phyloP scores from a whole-genome alignment of 768 basidiomycete species.

The Dentipellis sp. region DNA sequence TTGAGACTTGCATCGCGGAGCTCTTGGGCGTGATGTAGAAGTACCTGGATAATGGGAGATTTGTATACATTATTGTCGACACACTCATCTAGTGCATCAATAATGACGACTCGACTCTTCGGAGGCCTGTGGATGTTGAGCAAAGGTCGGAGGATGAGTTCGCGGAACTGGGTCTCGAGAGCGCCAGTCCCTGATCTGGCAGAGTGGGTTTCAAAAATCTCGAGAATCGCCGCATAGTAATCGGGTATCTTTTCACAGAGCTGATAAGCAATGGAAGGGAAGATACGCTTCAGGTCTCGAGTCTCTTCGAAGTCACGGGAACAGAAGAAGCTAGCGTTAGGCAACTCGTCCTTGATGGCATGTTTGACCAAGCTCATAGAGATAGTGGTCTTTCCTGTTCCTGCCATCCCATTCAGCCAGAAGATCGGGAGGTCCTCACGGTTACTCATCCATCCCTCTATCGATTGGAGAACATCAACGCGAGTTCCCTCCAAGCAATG shows the following conservation, averaged over 20 bases:
- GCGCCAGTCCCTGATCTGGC: too few species aligned
- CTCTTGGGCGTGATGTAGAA: too few species aligned
- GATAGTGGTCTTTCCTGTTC: slow-evolving; percentile 2
- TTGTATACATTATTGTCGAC: too few species aligned
- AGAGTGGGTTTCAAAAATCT: too few species aligned
- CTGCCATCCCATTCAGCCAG: slow-evolving; percentile 14
- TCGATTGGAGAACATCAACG: neutral
- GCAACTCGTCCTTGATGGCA: neutral
- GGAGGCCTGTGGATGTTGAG: too few species aligned
- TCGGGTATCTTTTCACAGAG: neutral
- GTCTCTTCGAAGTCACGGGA: neutral
- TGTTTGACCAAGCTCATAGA: neutral
- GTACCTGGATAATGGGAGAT: too few species aligned
- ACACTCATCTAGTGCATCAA: too few species aligned
- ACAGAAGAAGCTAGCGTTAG: neutral
- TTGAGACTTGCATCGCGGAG: too few species aligned
- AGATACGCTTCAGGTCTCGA: neutral
- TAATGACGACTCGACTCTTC: too few species aligned
- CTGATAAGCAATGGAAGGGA: neutral
- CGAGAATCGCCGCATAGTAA: neutral
- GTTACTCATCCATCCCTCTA: neutral
- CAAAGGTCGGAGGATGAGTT: too few species aligned
- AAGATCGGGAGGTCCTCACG: neutral
- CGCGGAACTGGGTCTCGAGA: too few species aligned
- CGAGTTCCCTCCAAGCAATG: neutral